phyloP scores from a whole-genome alignment of 768 basidiomycete species.

The Russula abietina region DNA sequence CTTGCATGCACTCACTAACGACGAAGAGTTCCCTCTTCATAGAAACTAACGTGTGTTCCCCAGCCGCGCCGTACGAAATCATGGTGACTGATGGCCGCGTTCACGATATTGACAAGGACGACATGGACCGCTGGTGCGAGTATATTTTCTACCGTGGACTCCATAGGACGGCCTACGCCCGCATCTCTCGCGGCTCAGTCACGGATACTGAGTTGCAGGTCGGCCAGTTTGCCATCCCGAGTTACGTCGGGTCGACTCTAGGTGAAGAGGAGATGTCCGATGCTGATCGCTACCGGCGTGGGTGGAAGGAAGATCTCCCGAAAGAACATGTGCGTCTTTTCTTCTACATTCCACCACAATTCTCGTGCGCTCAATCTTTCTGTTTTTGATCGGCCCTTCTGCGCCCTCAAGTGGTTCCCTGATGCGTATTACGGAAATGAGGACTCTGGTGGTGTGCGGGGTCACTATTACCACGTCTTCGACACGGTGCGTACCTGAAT shows the following conservation, averaged over 20 bases:
- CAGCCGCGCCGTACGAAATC: constrained; percentile 74
- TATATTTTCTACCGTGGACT: constrained; percentile 82
- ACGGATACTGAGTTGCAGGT: constrained; percentile 91
- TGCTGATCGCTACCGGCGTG: constrained; percentile 59
- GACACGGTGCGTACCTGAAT: constrained; percentile 44
- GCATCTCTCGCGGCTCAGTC: constrained; percentile 74
- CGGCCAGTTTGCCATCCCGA: constrained; percentile 75
- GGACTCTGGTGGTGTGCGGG: constrained; percentile 48
- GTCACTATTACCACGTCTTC: constrained; percentile 76
- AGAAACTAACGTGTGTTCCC: constrained; percentile 1
- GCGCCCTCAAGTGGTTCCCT: constrained; percentile 60
- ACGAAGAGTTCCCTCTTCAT: background rate
- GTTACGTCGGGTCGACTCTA: constrained; percentile 41
- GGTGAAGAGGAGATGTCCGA: constrained; percentile 55
- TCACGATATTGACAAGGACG: constrained; percentile 72
- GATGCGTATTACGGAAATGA: constrained; percentile 49
- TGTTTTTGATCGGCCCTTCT: background rate
- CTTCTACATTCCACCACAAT: background rate
- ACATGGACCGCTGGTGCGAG: constrained; percentile 80
- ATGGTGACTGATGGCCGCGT: constrained; percentile 71
- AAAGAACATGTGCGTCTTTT: constrained; percentile 49
- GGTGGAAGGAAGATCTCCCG: constrained; percentile 60
- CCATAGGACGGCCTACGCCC: constrained; percentile 74
- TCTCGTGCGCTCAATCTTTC: background rate
- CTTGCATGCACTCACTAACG: background rate